These are phyloP conservation scores for Gnaphalium uliginosum DNA, from an alignment of 129 eudicot genomes.

Conservation along the genomic window DNA sequence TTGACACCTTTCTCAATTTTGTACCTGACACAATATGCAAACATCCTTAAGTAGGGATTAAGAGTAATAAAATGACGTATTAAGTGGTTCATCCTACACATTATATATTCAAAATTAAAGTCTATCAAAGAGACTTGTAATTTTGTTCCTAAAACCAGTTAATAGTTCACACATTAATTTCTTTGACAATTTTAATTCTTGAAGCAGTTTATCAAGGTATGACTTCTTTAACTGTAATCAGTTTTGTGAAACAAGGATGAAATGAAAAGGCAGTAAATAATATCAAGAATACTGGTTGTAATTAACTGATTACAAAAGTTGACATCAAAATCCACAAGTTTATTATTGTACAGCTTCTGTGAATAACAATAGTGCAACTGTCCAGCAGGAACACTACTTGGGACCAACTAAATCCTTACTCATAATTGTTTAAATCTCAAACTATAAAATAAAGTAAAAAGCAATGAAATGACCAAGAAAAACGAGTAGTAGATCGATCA, in stretches of 20 bases:
- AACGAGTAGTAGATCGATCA: too few species aligned
- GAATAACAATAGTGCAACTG: too few species aligned
- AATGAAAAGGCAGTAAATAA: not conserved
- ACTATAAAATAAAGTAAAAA: too few species aligned
- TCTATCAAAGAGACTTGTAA: not conserved
- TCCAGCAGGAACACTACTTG: too few species aligned
- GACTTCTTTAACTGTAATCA: not conserved
- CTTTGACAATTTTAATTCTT: not conserved
- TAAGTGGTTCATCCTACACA: not conserved
- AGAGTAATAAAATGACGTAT: not conserved
- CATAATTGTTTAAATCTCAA: too few species aligned
- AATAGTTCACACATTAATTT: not conserved
- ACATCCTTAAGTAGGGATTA: slow-evolving; percentile 9
- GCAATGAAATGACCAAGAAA: too few species aligned
- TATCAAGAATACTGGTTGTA: not conserved
- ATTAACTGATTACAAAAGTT: not conserved
- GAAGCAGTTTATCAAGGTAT: not conserved
- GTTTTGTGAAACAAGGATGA: not conserved
- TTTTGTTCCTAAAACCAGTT: not conserved
- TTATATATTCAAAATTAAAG: not conserved
- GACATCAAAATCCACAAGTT: slow-evolving; percentile 1
- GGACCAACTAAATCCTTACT: too few species aligned
- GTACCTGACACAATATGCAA: slow-evolving; percentile 57
- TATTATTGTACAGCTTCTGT: not conserved
- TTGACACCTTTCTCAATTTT: slow-evolving; percentile 62